phyloP scores from a whole-genome alignment of 331 rosid species.

The Quercus lobata region DNA sequence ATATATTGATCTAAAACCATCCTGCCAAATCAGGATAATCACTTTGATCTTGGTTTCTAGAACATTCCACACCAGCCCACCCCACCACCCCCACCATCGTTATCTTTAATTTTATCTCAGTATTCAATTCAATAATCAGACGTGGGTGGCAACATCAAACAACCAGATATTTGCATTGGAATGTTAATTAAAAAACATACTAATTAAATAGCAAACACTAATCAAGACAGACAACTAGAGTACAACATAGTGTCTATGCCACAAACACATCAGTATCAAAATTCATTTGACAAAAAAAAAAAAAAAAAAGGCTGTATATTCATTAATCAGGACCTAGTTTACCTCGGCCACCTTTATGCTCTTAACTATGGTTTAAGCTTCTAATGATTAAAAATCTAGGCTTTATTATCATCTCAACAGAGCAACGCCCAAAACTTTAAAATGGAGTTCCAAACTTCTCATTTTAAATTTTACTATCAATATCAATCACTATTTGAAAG shows the following conservation, averaged over 20 bases:
- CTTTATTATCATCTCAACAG: too few species aligned
- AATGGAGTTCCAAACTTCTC: too few species aligned
- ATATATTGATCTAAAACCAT: too few species aligned
- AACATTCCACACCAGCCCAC: neutral
- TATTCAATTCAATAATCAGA: neutral
- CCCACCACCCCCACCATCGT: neutral
- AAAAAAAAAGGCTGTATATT: too few species aligned
- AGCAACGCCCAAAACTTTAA: too few species aligned
- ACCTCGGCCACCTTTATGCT: too few species aligned
- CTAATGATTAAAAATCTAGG: too few species aligned
- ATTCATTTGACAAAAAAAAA: neutral
- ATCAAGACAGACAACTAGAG: neutral
- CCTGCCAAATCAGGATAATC: too few species aligned
- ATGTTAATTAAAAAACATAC: neutral
- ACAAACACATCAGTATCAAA: neutral
- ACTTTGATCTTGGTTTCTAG: neutral
- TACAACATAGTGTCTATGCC: neutral
- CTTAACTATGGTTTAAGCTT: too few species aligned
- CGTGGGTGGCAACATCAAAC: neutral
- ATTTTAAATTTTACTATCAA: too few species aligned
- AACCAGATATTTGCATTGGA: neutral
- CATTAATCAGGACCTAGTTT: too few species aligned
- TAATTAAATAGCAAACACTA: neutral
- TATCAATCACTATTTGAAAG: too few species aligned
- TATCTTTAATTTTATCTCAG: neutral